Evolutionary conservation across 495 filamentous ascomycete genomes (phyloP).

Genomic region (Penicillium pancosmium): DNA sequence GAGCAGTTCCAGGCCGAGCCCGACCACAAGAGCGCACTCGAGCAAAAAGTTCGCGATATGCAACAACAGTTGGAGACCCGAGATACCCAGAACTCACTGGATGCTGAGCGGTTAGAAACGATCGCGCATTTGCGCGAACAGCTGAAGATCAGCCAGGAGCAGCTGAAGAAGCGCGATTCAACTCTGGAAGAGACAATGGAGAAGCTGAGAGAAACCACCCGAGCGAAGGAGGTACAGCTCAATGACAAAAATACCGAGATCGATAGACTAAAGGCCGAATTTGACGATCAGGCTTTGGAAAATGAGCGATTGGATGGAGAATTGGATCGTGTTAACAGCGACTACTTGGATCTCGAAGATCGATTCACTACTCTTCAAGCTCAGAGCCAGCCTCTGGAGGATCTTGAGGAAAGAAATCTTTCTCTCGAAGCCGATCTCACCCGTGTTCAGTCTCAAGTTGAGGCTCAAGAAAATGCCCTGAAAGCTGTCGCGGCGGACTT

Average conservation of each 20-base stretch:
- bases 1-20: slow-evolving; percentile 27
- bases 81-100: slow-evolving; percentile 25
- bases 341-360: slow-evolving; percentile 39
- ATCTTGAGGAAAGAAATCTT: slow-evolving; percentile 47
- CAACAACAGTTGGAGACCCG: slow-evolving; percentile 39
- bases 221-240: slow-evolving; percentile 38
- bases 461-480: slow-evolving; percentile 46
- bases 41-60: slow-evolving; percentile 40
- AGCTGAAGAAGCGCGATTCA: slow-evolving; percentile 40
- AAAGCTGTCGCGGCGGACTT: slow-evolving; percentile 47
- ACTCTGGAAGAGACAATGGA: slow-evolving; percentile 41
- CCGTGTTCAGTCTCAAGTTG: slow-evolving; percentile 45
- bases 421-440: slow-evolving; percentile 45
- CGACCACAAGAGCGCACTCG: slow-evolving; percentile 29
- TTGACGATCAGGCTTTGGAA: slow-evolving; percentile 37
- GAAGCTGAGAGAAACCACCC: slow-evolving; percentile 41
- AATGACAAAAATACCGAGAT: slow-evolving; percentile 44
- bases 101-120: slow-evolving; percentile 39
- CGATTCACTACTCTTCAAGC: slow-evolving; percentile 41
- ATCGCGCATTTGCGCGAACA: slow-evolving; percentile 46
- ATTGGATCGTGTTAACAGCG: slow-evolving; percentile 35
- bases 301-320: slow-evolving; percentile 43
- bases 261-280: slow-evolving; percentile 45
- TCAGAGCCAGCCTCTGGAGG: slow-evolving; percentile 44
- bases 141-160: slow-evolving; percentile 40